These are phyloP conservation scores for Apium graveolens DNA, from an alignment of 129 eudicot species.

Conservation along the genomic window DNA sequence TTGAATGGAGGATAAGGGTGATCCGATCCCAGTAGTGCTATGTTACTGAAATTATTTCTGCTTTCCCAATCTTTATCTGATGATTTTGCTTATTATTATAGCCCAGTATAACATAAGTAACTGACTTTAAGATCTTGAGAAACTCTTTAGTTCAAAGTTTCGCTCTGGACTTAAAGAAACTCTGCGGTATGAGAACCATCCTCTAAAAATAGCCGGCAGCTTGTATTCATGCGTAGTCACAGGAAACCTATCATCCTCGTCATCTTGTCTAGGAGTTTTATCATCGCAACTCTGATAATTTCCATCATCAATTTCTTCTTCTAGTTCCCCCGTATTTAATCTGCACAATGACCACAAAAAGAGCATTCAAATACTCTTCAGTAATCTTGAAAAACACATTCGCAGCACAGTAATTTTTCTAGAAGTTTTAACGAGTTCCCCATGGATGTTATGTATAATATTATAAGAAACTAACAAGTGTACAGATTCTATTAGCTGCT, in stretches of 20 bases:
- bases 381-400: background rate
- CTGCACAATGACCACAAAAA: constrained; percentile 8
- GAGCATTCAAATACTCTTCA: background rate
- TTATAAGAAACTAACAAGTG: background rate
- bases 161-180: background rate
- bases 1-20: background rate
- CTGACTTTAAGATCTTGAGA: background rate
- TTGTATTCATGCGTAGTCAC: background rate
- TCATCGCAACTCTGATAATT: constrained; percentile 7
- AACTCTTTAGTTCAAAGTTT: background rate
- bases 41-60: background rate
- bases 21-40: background rate
- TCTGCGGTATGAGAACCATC: constrained; percentile 21
- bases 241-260: background rate
- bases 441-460: background rate
- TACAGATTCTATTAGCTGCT: background rate
- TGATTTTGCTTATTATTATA: background rate
- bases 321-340: background rate
- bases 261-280: constrained; percentile 1
- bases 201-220: constrained; percentile 6
- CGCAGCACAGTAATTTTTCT: background rate
- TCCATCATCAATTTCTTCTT: background rate
- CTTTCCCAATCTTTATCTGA: constrained; percentile 8
- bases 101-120: background rate
- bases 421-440: background rate